Conservation (phyloP, 73 alveolate species). For the Paramecium caudatum region DNA sequence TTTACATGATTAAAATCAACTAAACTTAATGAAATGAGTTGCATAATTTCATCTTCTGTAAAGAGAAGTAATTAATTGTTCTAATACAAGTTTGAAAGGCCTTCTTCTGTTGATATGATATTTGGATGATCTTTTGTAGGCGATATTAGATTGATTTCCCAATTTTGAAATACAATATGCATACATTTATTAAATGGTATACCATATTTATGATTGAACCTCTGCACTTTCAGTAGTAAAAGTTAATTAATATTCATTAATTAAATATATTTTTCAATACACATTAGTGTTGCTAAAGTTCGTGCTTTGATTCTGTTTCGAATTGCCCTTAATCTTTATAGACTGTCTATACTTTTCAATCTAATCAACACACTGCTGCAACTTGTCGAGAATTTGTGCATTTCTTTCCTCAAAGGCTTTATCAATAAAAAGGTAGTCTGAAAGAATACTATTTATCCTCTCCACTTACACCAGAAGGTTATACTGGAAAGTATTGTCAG, state of each 20-base stretch:
- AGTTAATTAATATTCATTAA: slow-evolving; percentile 6
- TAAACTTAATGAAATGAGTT: not conserved
- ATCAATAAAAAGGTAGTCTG: slow-evolving; percentile 35
- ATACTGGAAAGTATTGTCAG: slow-evolving; percentile 29
- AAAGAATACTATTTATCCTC: slow-evolving; percentile 22
- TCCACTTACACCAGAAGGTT: slow-evolving; percentile 13
- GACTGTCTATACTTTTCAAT: not conserved
- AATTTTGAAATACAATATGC: not conserved
- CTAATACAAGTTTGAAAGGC: not conserved
- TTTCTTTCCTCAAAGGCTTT: slow-evolving; percentile 20
- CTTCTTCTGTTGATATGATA: not conserved
- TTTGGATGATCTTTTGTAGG: not conserved
- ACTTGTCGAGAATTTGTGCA: not conserved
- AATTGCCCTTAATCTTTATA: slow-evolving; percentile 7
- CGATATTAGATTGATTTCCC: not conserved
- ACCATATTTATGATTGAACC: not conserved
- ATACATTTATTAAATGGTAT: not conserved
- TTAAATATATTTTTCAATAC: slow-evolving; percentile 35
- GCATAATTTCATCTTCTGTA: slow-evolving; percentile 1
- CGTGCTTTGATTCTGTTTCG: slow-evolving; percentile 19
- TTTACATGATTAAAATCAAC: not conserved
- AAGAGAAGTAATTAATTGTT: not conserved
- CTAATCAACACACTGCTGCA: not conserved
- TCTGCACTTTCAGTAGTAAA: not conserved
- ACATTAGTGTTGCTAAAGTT: slow-evolving; percentile 34